phyloP scores from a whole-genome alignment of 768 basidiomycete genomes.

The Termitomyces sp. region DNA sequence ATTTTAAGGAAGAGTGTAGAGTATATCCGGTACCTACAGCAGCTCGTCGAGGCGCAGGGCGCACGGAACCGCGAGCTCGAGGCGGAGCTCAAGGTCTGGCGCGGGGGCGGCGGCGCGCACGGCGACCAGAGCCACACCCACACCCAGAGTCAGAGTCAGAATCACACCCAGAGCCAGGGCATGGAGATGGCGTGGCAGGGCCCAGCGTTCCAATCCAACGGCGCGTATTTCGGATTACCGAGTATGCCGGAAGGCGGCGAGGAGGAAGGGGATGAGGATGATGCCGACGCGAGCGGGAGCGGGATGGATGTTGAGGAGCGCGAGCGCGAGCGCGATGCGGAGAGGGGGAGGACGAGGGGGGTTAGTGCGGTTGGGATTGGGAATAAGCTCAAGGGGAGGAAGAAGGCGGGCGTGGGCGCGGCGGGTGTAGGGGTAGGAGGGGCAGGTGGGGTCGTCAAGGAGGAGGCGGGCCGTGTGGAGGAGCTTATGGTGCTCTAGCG shows the following conservation, averaged over 20 bases:
- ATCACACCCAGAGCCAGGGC: neutral
- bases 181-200: neutral
- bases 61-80: slow-evolving; percentile 77
- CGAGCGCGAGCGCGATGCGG: slow-evolving; percentile 1
- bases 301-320: slow-evolving; percentile 15
- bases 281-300: neutral
- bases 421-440: too few relatives aligned
- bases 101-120: neutral
- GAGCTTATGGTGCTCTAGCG: slow-evolving; percentile 20
- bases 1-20: slow-evolving; percentile 82
- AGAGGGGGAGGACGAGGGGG: slow-evolving; percentile 15
- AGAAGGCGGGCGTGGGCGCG: slow-evolving; percentile 1
- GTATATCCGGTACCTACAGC: slow-evolving; percentile 80
- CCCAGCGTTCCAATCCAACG: neutral
- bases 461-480: slow-evolving; percentile 13
- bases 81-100: slow-evolving; percentile 46
- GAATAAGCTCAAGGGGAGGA: neutral
- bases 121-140: too few relatives aligned
- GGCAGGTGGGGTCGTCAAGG: slow-evolving; percentile 1
- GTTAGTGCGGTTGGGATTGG: slow-evolving; percentile 3
- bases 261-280: neutral
- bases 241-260: slow-evolving; percentile 25
- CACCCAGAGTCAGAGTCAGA: too few relatives aligned
- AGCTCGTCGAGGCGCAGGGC: slow-evolving; percentile 77
- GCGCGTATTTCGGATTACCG: slow-evolving; percentile 11